Conservation (phyloP, 768 basidiomycete species). For the Punctularia strigosozonata region DNA sequence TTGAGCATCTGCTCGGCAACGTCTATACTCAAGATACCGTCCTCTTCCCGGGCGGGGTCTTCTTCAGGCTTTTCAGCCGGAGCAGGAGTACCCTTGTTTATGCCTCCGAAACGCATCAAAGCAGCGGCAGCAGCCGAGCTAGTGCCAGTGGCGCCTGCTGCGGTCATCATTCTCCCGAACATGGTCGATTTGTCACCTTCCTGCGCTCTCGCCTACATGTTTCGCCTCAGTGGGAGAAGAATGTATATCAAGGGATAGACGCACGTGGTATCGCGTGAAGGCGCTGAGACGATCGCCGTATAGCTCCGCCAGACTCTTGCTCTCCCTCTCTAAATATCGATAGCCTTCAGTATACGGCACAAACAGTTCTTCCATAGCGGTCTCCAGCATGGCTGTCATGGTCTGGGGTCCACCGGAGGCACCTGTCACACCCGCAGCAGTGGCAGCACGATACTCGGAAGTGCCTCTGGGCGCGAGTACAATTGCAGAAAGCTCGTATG, state of each 20-base stretch:
- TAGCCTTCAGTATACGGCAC: constrained; percentile 88
- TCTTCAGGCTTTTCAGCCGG: constrained; percentile 43
- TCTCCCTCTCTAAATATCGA: constrained; percentile 87
- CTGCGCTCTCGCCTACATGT: constrained; percentile 39
- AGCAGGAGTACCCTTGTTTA: constrained; percentile 41
- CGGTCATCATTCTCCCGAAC: constrained; percentile 84
- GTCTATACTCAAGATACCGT: constrained; percentile 67
- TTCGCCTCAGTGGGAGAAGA: constrained; percentile 1
- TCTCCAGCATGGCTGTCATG: constrained; percentile 85
- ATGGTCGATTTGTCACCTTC: constrained; percentile 60
- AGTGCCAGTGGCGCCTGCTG: constrained; percentile 46
- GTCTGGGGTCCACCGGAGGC: constrained; percentile 40
- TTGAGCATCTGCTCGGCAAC: constrained; percentile 84
- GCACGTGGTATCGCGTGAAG: constrained; percentile 87
- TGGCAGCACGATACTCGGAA: constrained; percentile 40
- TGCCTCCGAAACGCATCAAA: constrained; percentile 83
- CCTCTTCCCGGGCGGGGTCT: constrained; percentile 67
- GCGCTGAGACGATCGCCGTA: constrained; percentile 59
- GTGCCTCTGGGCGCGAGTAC: constrained; percentile 54
- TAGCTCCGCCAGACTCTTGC: constrained; percentile 66
- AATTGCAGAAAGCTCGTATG: constrained; percentile 82
- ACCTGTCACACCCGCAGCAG: constrained; percentile 29
- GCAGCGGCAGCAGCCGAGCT: constrained; percentile 84
- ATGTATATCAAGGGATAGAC: constrained; percentile 14
- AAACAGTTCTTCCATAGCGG: constrained; percentile 92